phyloP scores from a whole-genome alignment of 169 alveolate species.

The Amoebophrya sp. region DNA sequence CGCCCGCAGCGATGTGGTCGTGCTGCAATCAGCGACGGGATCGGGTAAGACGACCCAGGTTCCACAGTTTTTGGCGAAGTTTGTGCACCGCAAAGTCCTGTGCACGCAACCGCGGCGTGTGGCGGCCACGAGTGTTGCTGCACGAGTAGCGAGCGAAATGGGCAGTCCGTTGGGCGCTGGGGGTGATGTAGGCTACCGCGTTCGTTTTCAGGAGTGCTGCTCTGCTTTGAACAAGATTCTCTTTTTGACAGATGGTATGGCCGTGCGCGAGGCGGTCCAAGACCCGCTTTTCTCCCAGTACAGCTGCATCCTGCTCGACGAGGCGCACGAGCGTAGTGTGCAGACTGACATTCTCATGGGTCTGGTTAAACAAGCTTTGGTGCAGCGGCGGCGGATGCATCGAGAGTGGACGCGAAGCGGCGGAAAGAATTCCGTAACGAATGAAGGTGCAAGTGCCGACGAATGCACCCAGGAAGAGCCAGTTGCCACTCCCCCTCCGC shows the following conservation, averaged over 20 bases:
- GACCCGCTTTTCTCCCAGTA: slow-evolving; percentile 82
- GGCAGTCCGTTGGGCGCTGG: not conserved
- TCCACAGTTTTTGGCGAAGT: slow-evolving; percentile 68
- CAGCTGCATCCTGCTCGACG: slow-evolving; percentile 93
- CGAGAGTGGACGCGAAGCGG: not conserved
- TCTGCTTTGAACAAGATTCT: slow-evolving; percentile 85
- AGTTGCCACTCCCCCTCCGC: no score
- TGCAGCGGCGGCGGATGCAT: slow-evolving; percentile 41
- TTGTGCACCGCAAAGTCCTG: slow-evolving; percentile 74
- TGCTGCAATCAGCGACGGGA: slow-evolving; percentile 68
- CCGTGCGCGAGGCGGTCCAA: slow-evolving; percentile 89
- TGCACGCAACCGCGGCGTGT: slow-evolving; percentile 99
- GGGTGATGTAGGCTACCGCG: slow-evolving; percentile 46
- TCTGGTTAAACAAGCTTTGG: slow-evolving; percentile 74
- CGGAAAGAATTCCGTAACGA: not conserved
- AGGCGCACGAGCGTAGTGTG: slow-evolving; percentile 98
- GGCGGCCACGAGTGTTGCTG: slow-evolving; percentile 99
- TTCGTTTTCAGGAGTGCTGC: slow-evolving; percentile 88
- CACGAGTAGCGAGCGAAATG: slow-evolving; percentile 96
- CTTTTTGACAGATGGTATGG: slow-evolving; percentile 99
- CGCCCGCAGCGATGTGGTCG: not conserved
- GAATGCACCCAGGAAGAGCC: no score
- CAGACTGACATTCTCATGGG: slow-evolving; percentile 96
- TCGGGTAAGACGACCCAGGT: slow-evolving; percentile 97
- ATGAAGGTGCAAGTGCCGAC: not conserved